phyloP scores from a whole-genome alignment of 495 filamentous ascomycete genomes.

The Xylaria telfairii region DNA sequence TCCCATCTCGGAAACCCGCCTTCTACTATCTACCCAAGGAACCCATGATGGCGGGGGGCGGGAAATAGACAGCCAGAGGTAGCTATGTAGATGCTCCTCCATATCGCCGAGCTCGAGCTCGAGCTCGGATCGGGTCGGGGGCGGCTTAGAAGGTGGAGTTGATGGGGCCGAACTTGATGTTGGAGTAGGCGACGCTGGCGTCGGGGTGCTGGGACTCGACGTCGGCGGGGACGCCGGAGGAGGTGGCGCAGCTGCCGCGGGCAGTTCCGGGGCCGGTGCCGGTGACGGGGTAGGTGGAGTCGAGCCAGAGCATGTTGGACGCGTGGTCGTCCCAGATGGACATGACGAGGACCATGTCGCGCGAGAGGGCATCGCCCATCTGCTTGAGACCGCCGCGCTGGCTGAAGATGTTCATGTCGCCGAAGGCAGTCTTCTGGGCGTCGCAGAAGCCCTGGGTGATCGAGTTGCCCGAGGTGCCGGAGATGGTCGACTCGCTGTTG shows the following conservation, averaged over 20 bases:
- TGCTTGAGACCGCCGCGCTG: conserved; percentile 62
- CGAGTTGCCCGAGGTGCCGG: conserved; percentile 58
- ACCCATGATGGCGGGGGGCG: neutral
- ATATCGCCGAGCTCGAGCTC: neutral
- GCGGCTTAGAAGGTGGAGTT: conserved; percentile 47
- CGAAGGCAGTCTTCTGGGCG: conserved; percentile 66
- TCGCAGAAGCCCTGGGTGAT: conserved; percentile 39
- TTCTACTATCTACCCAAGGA: neutral
- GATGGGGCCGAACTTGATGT: conserved; percentile 74
- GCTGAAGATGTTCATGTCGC: conserved; percentile 63
- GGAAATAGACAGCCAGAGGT: neutral
- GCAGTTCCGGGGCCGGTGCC: conserved; percentile 61
- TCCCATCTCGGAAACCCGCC: neutral
- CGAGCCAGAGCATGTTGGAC: conserved; percentile 82
- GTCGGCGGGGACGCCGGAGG: conserved; percentile 62
- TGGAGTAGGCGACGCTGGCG: conserved; percentile 56
- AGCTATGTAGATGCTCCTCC: neutral
- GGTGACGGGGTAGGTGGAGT: conserved; percentile 68
- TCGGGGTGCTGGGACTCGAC: conserved; percentile 58
- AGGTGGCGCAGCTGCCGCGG: conserved; percentile 69
- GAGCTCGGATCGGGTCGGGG: no score
- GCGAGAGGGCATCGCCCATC: conserved; percentile 64
- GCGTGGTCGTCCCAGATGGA: conserved; percentile 78
- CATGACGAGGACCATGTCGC: conserved; percentile 75
- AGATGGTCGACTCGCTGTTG: conserved; percentile 56